Conservation (phyloP, 163 green algal species). For the Coccomyxa subellipsoidea region DNA sequence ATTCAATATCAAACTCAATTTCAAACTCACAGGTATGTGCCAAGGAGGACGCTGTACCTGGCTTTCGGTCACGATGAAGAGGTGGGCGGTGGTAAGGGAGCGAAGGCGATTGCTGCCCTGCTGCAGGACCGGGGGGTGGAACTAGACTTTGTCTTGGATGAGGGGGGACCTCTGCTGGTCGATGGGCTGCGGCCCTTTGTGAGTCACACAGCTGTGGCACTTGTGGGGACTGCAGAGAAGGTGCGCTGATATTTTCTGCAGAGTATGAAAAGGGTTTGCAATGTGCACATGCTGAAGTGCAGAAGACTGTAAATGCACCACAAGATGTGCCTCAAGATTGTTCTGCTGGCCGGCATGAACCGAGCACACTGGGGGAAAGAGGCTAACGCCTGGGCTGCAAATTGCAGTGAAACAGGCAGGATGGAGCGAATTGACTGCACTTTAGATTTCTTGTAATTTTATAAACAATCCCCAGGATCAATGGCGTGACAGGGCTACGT, state of each 20-base stretch:
- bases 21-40: constrained; percentile 28
- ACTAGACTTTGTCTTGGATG: constrained; percentile 51
- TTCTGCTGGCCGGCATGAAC: not conserved
- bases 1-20: not conserved
- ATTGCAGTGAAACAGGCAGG: too few species aligned
- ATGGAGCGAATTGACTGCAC: too few species aligned
- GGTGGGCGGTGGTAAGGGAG: constrained; percentile 20
- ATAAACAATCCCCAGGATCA: too few species aligned
- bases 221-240: constrained; percentile 11
- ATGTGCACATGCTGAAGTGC: too few species aligned
- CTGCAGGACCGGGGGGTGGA: constrained; percentile 6
- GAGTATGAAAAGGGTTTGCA: too few species aligned
- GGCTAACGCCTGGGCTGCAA: too few species aligned
- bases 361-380: not conserved
- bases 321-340: not conserved
- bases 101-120: constrained; percentile 10
- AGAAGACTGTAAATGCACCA: too few species aligned
- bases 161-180: constrained; percentile 31
- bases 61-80: constrained; percentile 75
- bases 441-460: too few species aligned
- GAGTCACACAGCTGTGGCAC: not conserved
- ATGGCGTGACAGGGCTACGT: not conserved
- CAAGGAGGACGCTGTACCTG: constrained; percentile 57
- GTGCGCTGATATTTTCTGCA: too few species aligned
- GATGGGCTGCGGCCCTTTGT: constrained; percentile 1